Base-by-base conservation (phyloP, 495 filamentous ascomycete genomes). In the Penicillium maclennaniae region DNA sequence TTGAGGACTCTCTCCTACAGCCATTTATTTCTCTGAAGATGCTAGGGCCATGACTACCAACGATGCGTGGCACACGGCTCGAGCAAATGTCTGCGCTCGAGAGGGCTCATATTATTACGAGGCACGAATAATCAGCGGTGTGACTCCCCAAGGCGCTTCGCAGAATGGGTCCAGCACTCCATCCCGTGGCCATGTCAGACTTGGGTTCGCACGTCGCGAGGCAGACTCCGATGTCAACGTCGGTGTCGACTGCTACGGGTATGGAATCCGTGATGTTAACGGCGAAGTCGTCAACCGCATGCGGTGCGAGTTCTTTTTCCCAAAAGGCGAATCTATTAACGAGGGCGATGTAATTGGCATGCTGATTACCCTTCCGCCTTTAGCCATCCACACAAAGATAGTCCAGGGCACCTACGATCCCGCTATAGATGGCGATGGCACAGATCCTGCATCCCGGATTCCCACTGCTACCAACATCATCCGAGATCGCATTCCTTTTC, bases 261-360 rank as follows among this genome's bases (percentile, higher is more conserved):
- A 99, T 66, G 95, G 89, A 17, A 80, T 99, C 49, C 85, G 92
- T 19, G 95, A 97, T 62, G 83, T 89, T 12, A 80, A 83, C 12
- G 92, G 92, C 9, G 89, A 97, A 63, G 92, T 93, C 43, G 87
- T 96, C 20, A 91, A 95, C 70, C 88, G 92, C 74, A 97, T 92
- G 51, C 85, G 93, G 28, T 91, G 92, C 12, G 87, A 89, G 57
- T 87, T 89, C 60, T 93, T 96, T 69, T 89, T 89, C 59, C 86
- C 87, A 0, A 73, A 83, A 37, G 83, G 84, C 31, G 84, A 91
- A 67, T 79, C 83, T 43, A 79, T 85, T 47, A 67, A 69, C 47
- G 90, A 93, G 68, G 93, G 92, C 34, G 95, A 99, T 67, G 87
- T 99, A 7, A 93, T 99, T 56, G 95, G 95, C 43, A 75, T 99